Evolutionary conservation across 139 green algal genomes (phyloP), one percentile per base, ranked within the genome.

Genomic region (Coelastrella sp.): DNA sequence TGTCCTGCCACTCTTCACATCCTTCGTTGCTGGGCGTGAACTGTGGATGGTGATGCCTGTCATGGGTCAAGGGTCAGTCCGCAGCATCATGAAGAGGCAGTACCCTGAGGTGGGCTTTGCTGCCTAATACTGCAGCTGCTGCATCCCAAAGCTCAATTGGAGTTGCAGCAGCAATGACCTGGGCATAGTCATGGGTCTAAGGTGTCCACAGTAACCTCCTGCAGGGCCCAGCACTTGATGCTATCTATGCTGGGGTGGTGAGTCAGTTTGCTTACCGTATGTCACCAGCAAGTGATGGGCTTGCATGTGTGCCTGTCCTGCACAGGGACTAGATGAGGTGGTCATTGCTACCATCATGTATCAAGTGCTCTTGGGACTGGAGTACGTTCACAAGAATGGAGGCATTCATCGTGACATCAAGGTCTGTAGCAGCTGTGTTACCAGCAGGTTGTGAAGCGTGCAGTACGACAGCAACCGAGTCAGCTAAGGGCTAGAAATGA

Each of bases 391-490:
- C 95, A 94, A 94, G 13, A 93, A 99, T 75, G 96, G 96, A n/a
- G 94, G 96, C 83, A 99, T 99, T 80, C 98, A 99, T 92, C 93
- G 98, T 0, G 98, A 99, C 88, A 94, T 99, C 78, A 99, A 99
- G 96, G 96, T 89, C 56, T 11, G 13, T 57, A 58, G 74, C 23
- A 80, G 22, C 32, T 47, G 32, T 47, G 32, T 47, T 47, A 47
- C 32, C 32, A 47, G 32, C 32, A 47, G 32, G 32, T 47, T 47
- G 32, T 47, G 32, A 47, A 47, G 32, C 32, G 32, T 47, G 1
- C 32, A 47, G 32, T 47, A 47, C 7, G 5, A 58, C 74, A 58
- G 74, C 74, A 61, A 22, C 32, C 32, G 32, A 47, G 32, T 47
- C 32, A 47, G 32, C 32, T 47, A 47, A 47, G 32, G 32, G 32